Base-by-base conservation (phyloP, 495 filamentous ascomycete genomes). In the Aspergillus nidulans region DNA sequence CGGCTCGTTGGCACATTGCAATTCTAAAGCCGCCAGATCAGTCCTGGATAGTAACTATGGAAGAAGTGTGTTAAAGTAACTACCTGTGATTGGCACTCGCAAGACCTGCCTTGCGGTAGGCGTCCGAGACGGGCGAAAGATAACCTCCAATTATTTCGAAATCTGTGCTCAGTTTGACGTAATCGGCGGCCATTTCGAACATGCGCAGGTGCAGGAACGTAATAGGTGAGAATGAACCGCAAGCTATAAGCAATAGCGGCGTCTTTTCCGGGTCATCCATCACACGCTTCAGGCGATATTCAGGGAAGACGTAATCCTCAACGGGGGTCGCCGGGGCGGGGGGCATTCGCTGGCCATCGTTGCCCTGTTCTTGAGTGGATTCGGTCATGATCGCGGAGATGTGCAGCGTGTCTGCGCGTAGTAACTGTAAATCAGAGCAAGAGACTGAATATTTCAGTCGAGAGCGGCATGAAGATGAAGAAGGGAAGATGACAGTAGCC, bases 171-270 rank as follows among this genome's bases (percentile, higher is more conserved):
- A 91, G 85, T 49, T 84, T 82, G 59, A 84, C 85, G 69, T 86
- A 89, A 75, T 92, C 88, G 62, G 82, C 80, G 2, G 89, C 89
- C 86, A 92, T 90, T 61, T 95, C 91, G 64, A 95, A 95, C 90
- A 96, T 92, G 66, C 91, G 89, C 49, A 96, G 78, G 67, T 96
- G 90, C 26, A 96, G 81, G 69, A 86, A 91, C 24, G 90, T 95
- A 52, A 74, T 72, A 16, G 90, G 91, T 3, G 84, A 89, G 74
- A 95, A 97, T 43, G 88, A 92, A 36, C 92, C 92, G 69, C 92
- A 96, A 32, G 91, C 89, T 38, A 97, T 87, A 38, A 96, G 79
- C 12, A 94, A 81, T 6, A 96, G 72, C 0, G 90, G 91, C 1
- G 79, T 92, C 72, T 87, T 90, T 40, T 78, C 77, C 7, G 84